Base-by-base conservation (phyloP, 1,284 basidiomycete genomes). In the Moniliella sp. region DNA sequence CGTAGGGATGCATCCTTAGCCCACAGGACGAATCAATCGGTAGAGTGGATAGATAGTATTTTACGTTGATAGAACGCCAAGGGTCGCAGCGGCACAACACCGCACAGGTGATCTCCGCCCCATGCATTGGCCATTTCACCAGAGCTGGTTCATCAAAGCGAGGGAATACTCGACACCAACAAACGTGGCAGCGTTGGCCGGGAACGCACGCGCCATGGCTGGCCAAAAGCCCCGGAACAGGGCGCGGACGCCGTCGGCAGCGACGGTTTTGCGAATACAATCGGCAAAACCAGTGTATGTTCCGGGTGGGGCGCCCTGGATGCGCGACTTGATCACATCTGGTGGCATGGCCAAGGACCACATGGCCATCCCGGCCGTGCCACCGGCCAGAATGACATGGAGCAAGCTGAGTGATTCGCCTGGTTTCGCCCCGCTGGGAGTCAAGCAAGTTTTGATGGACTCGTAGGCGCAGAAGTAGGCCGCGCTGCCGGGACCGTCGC, bases 221-320 rank as follows among this genome's bases (percentile, higher is more conserved):
- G 91, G 91, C 32, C 81, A 86, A 57, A 94, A 82, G 16, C 88
- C 91, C 65, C 79, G 93, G 79, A 86, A 99, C 18, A 99, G 67
- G 4, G 88, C 86, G 25, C 66, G 67, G 15, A 79, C 66, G 30
- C 91, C 91, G 62, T 94, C 86, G 37, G 69, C 69, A n/a, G 80
- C 78, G 44, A 97, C 78, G 4, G 84, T 82, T 65, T 93, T 82
- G 33, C 75, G 67, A 18, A 77, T 73, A 57, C 91, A 99, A 62
- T 99, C 91, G 39, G 93, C 49, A 58, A 97, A 73, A 23, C 91
- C 84, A 29, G 73, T 75, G 66, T 97, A 99, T 9, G 84, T 93
- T 15, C 91, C 91, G 3, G 76, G 74, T 13, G 86, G 84, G 16
- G 91, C 88, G n/a, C 81, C 83, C 64, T 99, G 91, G 31, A 94